Evolutionary conservation across 2,329 filamentous ascomycete genomes (phyloP).

Genomic region (Massarina eburnea): DNA sequence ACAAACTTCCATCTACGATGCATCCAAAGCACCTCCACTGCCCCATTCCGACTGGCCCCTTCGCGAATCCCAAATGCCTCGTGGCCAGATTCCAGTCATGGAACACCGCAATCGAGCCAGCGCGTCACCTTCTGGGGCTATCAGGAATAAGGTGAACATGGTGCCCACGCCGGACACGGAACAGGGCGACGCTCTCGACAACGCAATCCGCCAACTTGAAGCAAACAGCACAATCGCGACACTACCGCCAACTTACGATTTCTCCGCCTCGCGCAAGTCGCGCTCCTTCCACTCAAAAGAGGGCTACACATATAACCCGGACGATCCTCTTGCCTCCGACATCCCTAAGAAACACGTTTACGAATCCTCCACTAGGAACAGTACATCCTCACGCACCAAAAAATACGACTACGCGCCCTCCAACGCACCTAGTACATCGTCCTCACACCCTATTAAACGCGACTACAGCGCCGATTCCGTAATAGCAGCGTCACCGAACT

Average conservation of each 20-base stretch:
- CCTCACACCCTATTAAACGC: too few species aligned
- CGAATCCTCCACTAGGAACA: too few species aligned
- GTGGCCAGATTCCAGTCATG: conserved; percentile 8
- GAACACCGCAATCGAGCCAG: conserved; percentile 4
- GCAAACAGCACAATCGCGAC: conserved; percentile 1
- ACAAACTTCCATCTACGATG: conserved; percentile 17
- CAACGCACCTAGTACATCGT: too few species aligned
- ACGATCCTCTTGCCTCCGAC: neutral
- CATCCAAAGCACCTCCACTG: conserved; percentile 27
- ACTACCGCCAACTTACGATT: conserved; percentile 5
- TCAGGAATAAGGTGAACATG: neutral
- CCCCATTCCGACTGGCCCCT: conserved; percentile 33
- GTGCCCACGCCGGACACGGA: conserved; percentile 3
- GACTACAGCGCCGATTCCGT: too few species aligned
- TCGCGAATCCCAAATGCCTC: conserved; percentile 18
- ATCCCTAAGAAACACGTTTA: conserved; percentile 5
- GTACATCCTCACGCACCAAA: too few species aligned
- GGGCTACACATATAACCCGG: conserved; percentile 1
- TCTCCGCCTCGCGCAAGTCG: neutral
- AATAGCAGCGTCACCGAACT: too few species aligned
- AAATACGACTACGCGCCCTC: too few species aligned
- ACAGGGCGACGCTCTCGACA: conserved; percentile 6
- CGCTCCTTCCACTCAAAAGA: conserved; percentile 7
- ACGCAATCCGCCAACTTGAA: conserved; percentile 8
- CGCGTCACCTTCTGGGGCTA: conserved; percentile 1